Evolutionary conservation across 345 rosid species (phyloP), one percentile per base, ranked within the genome.

Genomic region (Eucalyptus regnans): DNA sequence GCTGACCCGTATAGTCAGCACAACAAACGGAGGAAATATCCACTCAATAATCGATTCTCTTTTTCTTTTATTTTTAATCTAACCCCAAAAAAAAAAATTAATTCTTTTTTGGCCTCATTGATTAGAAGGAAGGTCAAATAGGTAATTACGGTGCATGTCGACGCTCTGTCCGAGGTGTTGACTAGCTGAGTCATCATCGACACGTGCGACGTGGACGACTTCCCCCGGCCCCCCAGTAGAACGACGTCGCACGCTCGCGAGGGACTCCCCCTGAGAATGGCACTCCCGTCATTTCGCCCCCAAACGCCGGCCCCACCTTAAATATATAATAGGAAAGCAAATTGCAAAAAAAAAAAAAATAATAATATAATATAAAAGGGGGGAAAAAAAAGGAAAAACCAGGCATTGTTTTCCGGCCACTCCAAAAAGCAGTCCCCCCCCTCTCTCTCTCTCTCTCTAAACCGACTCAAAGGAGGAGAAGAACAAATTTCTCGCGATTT

Each of bases 401-500:
- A 13, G 17, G 33, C 68, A 29, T 62, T 62, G 68, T 62, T 62
- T 62, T 62, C 68, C 68, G 68, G 84, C 41, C 27, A 2, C 8
- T 22, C 81, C 7, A 16, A 17, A 62, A 68, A 68, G 81, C 44
- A 68, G 25, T 29, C 5, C 1, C n/a, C 29, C 11, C 18, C 4
- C 79, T 7, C 11, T 66, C 37, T 31, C 44, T 4, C 27, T 37
- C 8, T 41, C 83, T 76, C 84, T 37, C 14, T 5, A 76, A 76
- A 76, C 84, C 48, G 48, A 76, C 84, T 76, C 48, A 41, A 76
- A 76, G 27, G 27, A 56, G 29, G 29, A 25, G 29, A 3, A 76
- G 84, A 41, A 20, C 84, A 76, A 41, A 41, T 76, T 76, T 76
- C 84, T 76, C 84, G 84, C 84, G 84, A 76, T 76, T 43, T 76